A percentile compares a stretch with the other conserved stretches of the same genome.
These are phyloP conservation scores for Botryotinia calthae DNA, from an alignment of 2,329 filamentous ascomycete species.

Conservation along the genomic window DNA sequence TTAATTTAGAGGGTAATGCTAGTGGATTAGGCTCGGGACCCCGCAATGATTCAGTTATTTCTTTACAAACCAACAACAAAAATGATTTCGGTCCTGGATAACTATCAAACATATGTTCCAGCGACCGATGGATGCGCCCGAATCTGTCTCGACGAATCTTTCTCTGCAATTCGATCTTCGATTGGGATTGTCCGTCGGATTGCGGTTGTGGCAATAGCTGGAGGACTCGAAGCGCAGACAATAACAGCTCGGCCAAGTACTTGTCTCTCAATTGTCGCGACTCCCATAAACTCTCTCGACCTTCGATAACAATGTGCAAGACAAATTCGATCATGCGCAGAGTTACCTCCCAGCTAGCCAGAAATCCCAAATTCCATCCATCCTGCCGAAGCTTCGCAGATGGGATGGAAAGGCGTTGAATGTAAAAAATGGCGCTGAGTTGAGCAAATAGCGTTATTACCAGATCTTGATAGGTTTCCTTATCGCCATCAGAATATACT, in stretches of 20 bases:
- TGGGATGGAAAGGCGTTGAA: conserved; percentile 44
- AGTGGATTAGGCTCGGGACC: conserved; percentile 40
- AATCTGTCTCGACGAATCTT: conserved; percentile 43
- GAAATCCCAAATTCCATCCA: conserved; percentile 42
- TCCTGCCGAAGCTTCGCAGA: conserved; percentile 38
- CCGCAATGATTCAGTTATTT: conserved; percentile 40
- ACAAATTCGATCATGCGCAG: conserved; percentile 42
- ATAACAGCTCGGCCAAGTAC: conserved; percentile 42
- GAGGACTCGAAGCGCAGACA: conserved; percentile 42
- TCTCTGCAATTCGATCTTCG: conserved; percentile 34
- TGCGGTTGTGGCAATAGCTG: conserved; percentile 42
- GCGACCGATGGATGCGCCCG: conserved; percentile 40
- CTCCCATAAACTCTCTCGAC: conserved; percentile 32
- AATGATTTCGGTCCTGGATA: conserved; percentile 43
- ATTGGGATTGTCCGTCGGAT: conserved; percentile 23
- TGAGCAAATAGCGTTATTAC: conserved; percentile 41
- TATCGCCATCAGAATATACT: conserved; percentile 41
- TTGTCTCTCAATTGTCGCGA: conserved; percentile 38
- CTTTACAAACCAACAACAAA: conserved; percentile 42
- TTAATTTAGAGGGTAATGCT: conserved; percentile 38
- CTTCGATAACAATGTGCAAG: conserved; percentile 38
- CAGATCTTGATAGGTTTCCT: conserved; percentile 41
- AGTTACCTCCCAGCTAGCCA: conserved; percentile 44
- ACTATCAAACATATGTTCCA: conserved; percentile 43
- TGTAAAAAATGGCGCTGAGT: conserved; percentile 42